phyloP scores from a whole-genome alignment of 1,284 basidiomycete genomes.

The Cryptococcus neoformans region DNA sequence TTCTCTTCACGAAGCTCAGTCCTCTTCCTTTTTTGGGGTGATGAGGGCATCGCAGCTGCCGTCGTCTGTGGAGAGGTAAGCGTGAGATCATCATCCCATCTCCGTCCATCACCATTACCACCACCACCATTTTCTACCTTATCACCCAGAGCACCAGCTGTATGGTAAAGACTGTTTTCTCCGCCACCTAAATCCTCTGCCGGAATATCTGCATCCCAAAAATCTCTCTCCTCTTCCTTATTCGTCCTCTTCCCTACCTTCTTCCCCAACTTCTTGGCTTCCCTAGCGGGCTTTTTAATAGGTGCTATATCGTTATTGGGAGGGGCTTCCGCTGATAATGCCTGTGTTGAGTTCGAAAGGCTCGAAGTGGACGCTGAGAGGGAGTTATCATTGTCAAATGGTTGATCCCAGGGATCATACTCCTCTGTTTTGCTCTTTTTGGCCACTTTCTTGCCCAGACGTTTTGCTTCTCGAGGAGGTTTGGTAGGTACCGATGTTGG shows the following conservation, averaged over 20 bases:
- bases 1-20: constrained; percentile 26
- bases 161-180: not conserved
- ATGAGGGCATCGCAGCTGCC: not conserved
- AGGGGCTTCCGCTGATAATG: not conserved
- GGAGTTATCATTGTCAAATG: not conserved
- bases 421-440: constrained; percentile 17
- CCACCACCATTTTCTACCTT: not conserved
- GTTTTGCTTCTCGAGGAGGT: constrained; percentile 34
- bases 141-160: not conserved
- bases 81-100: constrained; percentile 11
- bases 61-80: not conserved
- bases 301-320: not conserved
- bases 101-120: constrained; percentile 9
- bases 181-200: not conserved
- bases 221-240: not conserved
- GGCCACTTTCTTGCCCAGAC: constrained; percentile 32
- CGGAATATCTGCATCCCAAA: not conserved
- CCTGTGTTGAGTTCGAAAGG: not conserved
- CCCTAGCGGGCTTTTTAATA: not conserved
- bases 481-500: constrained; percentile 16
- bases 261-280: constrained; percentile 2
- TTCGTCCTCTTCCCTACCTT: constrained; percentile 1
- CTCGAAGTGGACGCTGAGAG: not conserved
- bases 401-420: constrained; percentile 18
- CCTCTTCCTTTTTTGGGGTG: constrained; percentile 10